Percentiles rank a stretch among this genome's conserved stretches.
Conservation (phyloP, 257 asterid species). For the Eustoma russellianum region DNA sequence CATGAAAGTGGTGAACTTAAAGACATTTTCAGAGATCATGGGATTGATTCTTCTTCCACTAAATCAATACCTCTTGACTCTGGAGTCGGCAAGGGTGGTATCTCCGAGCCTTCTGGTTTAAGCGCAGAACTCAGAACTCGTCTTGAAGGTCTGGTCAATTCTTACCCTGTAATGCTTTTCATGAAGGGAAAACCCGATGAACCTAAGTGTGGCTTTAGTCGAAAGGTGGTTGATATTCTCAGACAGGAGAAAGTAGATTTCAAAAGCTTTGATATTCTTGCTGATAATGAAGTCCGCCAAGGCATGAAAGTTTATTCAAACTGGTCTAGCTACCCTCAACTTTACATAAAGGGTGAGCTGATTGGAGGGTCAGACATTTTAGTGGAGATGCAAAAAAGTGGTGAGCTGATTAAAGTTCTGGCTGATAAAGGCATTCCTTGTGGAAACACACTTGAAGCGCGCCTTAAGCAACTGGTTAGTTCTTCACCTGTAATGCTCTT, state of each 20-base stretch:
- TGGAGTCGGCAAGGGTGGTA: conserved; percentile 39
- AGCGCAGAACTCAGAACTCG: conserved; percentile 47
- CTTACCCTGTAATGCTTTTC: conserved; percentile 65
- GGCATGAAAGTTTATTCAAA: conserved; percentile 91
- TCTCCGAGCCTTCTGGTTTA: conserved; percentile 51
- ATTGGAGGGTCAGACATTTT: conserved; percentile 97
- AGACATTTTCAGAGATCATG: conserved; percentile 59
- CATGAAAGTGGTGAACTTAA: conserved; percentile 81
- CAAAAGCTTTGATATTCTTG: conserved; percentile 72
- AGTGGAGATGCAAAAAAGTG: conserved; percentile 98
- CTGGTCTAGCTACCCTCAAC: conserved; percentile 98
- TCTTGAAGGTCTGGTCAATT: conserved; percentile 38
- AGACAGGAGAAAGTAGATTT: conserved; percentile 61
- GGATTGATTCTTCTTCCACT: conserved; percentile 30
- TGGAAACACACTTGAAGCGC: conserved; percentile 43
- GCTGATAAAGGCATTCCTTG: conserved; percentile 53
- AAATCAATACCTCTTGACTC: conserved; percentile 26
- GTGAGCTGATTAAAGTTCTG: conserved; percentile 69
- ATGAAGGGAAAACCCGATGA: conserved; percentile 89
- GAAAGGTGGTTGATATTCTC: conserved; percentile 86
- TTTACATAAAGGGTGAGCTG: conserved; percentile 76
- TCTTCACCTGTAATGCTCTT: conserved; percentile 71
- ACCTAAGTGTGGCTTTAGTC: conserved; percentile 90
- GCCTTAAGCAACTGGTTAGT: conserved; percentile 42
- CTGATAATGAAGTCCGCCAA: conserved; percentile 85